Conservation (phyloP, 202 grass and related monocot species). For the Panicum virgatum region DNA sequence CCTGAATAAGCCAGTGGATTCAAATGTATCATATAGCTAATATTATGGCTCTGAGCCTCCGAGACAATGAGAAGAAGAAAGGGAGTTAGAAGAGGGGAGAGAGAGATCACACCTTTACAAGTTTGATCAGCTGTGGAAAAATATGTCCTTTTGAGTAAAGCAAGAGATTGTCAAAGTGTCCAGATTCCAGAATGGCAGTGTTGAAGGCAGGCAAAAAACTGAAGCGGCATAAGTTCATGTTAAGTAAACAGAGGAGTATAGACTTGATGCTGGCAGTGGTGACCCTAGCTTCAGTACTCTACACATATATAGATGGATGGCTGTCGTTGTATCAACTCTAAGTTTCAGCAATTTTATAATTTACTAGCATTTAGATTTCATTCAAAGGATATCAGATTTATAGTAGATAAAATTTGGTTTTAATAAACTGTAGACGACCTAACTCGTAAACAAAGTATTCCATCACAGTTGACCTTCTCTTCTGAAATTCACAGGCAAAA, state of each 20-base stretch:
- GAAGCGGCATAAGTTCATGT: background rate
- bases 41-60: background rate
- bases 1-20: background rate
- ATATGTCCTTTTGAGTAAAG: background rate
- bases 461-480: slow-evolving; percentile 14
- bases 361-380: background rate
- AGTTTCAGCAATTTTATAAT: background rate
- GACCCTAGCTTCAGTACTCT: background rate
- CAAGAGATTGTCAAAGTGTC: background rate
- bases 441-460: background rate
- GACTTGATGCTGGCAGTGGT: background rate
- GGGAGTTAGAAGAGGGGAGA: background rate
- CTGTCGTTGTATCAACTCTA: background rate
- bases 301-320: background rate
- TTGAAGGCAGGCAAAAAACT: slow-evolving; percentile 4
- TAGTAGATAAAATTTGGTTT: background rate
- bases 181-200: background rate
- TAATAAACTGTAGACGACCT: background rate
- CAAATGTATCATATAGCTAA: background rate
- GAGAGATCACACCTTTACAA: background rate
- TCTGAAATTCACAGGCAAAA: background rate
- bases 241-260: background rate
- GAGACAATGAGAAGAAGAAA: background rate
- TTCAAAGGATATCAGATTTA: background rate
- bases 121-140: background rate